Percentiles rank a stretch among this genome's conserved stretches.
Evolutionary conservation across 352 stramenopile species (phyloP).

Genomic region (Peronospora farinosa): DNA sequence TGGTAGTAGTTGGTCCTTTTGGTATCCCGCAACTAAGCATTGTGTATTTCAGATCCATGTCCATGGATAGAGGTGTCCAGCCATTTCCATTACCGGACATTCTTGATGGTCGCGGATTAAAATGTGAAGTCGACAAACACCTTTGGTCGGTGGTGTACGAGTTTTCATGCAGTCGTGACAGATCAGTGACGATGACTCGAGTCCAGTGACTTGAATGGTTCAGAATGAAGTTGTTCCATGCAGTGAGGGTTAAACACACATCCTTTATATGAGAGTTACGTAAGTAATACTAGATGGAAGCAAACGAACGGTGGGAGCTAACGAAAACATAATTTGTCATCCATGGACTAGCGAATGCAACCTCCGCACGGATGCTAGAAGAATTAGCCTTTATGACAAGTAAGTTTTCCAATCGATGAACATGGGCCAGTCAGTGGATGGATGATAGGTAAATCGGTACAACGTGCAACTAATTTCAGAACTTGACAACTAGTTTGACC

Average conservation of each 20-base stretch:
- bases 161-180: constrained; percentile 5
- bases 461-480: too few relatives aligned
- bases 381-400: too few relatives aligned
- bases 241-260: background rate
- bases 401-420: too few relatives aligned
- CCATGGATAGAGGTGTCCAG: constrained; percentile 23
- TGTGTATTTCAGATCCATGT: constrained; percentile 17
- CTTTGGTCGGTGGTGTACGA: background rate
- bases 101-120: constrained; percentile 10
- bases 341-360: background rate
- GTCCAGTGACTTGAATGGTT: constrained; percentile 9
- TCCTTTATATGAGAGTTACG: background rate
- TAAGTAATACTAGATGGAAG: constrained; percentile 5
- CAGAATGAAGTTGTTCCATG: constrained; percentile 2
- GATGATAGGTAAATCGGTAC: too few relatives aligned
- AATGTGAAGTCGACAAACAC: background rate
- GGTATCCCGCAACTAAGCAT: constrained; percentile 14
- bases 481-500: too few relatives aligned
- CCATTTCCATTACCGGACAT: constrained; percentile 8
- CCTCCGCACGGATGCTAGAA: too few relatives aligned
- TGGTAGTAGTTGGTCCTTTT: background rate
- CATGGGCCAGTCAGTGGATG: too few relatives aligned
- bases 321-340: background rate
- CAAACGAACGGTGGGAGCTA: background rate
- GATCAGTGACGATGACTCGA: constrained; percentile 12